These are phyloP conservation scores for Alternaria sp. DNA, from an alignment of 2,329 filamentous ascomycete genomes.

Conservation along the genomic window DNA sequence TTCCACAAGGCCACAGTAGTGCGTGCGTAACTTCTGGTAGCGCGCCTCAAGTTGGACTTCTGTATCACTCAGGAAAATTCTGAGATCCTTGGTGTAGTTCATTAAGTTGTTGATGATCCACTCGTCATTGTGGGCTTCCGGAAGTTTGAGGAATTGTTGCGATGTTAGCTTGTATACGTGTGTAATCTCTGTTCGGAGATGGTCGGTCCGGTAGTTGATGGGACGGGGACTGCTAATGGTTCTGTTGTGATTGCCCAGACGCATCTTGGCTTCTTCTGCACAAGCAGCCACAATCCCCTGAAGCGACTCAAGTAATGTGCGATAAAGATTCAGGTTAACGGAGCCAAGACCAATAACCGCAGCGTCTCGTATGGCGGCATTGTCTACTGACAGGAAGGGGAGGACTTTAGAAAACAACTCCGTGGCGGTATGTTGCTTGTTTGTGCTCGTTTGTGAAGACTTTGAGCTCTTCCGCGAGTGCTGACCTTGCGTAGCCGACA, in stretches of 20 bases:
- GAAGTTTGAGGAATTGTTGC: slow-evolving; percentile 82
- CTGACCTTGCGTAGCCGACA: slow-evolving; percentile 69
- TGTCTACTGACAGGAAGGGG: slow-evolving; percentile 81
- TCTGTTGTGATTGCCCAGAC: slow-evolving; percentile 79
- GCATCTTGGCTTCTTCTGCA: slow-evolving; percentile 85
- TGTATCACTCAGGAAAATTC: slow-evolving; percentile 92
- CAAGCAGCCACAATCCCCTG: slow-evolving; percentile 86
- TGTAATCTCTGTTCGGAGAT: slow-evolving; percentile 91
- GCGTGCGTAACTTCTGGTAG: slow-evolving; percentile 87
- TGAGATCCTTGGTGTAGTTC: slow-evolving; percentile 88
- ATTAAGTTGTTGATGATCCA: slow-evolving; percentile 91
- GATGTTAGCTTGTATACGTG: slow-evolving; percentile 96
- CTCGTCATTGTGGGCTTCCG: slow-evolving; percentile 83
- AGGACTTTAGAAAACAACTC: slow-evolving; percentile 92
- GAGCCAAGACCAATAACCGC: slow-evolving; percentile 92
- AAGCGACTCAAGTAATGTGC: slow-evolving; percentile 86
- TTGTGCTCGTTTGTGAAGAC: slow-evolving; percentile 70
- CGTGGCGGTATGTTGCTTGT: slow-evolving; percentile 86
- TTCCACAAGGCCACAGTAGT: slow-evolving; percentile 95
- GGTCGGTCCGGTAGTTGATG: slow-evolving; percentile 83
- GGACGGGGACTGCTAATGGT: slow-evolving; percentile 79
- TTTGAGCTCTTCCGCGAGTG: slow-evolving; percentile 85
- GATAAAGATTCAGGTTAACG: slow-evolving; percentile 94
- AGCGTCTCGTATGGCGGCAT: slow-evolving; percentile 83
- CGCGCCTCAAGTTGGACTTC: slow-evolving; percentile 96